Base-by-base conservation (phyloP, 192 early-diverging fungal genomes). In the Linnemannia elongata region DNA sequence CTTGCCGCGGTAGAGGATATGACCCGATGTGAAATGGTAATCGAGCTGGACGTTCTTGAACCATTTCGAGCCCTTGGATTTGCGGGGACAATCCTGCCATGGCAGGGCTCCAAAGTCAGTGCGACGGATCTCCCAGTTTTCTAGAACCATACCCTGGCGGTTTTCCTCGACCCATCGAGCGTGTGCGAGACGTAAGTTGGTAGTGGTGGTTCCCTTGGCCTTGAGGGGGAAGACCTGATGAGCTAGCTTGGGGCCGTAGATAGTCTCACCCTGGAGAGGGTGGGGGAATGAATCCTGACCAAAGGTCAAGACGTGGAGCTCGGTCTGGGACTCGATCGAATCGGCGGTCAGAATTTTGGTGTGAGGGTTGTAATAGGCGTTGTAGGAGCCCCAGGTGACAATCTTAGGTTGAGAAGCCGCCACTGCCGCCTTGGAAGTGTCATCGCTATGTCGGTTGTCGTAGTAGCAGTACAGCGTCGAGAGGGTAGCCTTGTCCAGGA, bases 361-460 rank as follows among this genome's bases (percentile, higher is more conserved):
- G 39, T 80, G 8, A 27, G 74, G 76, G 66, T 91, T 74, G 44
- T 88, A 91, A 10, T 41, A 78, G 5, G 89, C 80, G 45, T 88
- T 83, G 47, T 93, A 90, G 1, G 91, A 89, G 12, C 92, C 92
- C 92, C 92, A 93, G 13, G 88, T 89, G 45, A 93, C 80, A 38
- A 91, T 45, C 47, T 47, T 73, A 17, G 91, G 91, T 38, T 76
- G 78, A 33, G 80, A 78, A 6, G 82, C 55, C 7, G 30, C 17
- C 27, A 13, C 55, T 18, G 39, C 6, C 17, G 17, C 54, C n/a
- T 22, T 57, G 54, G 36, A 38, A 6, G 22, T 13, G 20, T 6
- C 38, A 2, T 71, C 10, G 17, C 57, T 42, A 39, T 87, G 79
- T 27, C 76, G 68, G 36, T 87, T 87, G 35, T 87, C 76, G 30